Base-by-base conservation (phyloP, 148 eudicot genomes). In the Beta vulgaris region DNA sequence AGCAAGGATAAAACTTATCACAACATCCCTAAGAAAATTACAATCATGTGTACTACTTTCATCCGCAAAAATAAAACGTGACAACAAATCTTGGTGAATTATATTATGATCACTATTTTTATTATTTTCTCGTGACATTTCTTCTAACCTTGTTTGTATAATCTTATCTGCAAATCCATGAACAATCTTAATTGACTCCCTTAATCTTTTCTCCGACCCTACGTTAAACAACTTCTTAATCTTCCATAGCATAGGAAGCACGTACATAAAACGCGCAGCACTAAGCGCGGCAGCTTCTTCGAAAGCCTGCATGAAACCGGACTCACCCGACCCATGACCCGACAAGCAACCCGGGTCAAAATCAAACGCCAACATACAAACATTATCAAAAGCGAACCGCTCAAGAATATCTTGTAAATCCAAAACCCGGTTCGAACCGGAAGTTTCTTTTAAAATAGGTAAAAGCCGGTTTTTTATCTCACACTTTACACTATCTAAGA, bases 381-480 rank as follows among this genome's bases (percentile, higher is more conserved):
- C 84, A 39, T 82, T 91, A 54, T 89, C 91, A 43, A 89, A 91
- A 3, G 93, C 86, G 62, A 87, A 91, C 62, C 88, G 71, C 63
- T 91, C 93, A 14, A 91, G 79, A 11, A 88, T 70, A 19, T 88
- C 88, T 68, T 92, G 98, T 6, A 92, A 14, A 55, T 92, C 98
- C 16, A 92, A 18, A 25, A 86, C 73, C 68, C 31, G 65, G 13
- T 71, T 72, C 7, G 75, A 68, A n/a, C 29, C 29, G 2, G 81
- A 85, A 0, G 79, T 75, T 15, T 23, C 77, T 7, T 71, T 29
- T 6, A 92, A 65, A 3, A 85, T 49, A 7, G 91, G 96, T 36
- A 88, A 49, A 7, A 90, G 64, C 7, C 96, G 82, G 18, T 68
- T 62, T 15, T 46, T 72, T 2, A 87, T 51, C 77, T 88, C 98